Conservation (phyloP, 75 land plant species). For the Adiantum capillusveneris region DNA sequence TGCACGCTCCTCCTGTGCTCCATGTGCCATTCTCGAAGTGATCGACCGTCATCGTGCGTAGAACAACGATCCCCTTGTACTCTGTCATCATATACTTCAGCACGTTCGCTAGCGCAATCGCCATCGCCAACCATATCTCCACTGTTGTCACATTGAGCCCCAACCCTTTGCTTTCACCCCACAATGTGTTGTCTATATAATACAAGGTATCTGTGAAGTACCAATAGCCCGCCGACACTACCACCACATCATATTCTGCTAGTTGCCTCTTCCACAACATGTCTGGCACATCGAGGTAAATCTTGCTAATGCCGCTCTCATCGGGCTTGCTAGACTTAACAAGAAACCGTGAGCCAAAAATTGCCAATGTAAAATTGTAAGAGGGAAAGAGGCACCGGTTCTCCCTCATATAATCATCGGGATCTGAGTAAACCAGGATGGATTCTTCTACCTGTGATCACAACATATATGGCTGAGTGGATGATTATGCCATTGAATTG, state of each 20-base stretch:
- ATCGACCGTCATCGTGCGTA: constrained; percentile 67
- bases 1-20: constrained; percentile 71
- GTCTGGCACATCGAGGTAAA: background rate
- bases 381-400: background rate
- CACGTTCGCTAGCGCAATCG: no score
- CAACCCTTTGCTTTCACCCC: no score
- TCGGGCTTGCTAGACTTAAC: background rate
- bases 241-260: background rate
- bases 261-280: background rate
- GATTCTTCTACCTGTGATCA: background rate
- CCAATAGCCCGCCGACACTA: background rate
- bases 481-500: no score
- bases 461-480: no score
- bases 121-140: no score
- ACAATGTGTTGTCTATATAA: no score
- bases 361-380: background rate
- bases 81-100: no score
- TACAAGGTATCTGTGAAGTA: background rate
- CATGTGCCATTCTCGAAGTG: constrained; percentile 83
- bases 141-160: no score
- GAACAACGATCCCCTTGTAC: no score
- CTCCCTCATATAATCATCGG: background rate
- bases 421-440: background rate
- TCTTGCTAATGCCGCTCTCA: background rate
- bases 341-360: background rate